Conservation (phyloP, 495 filamentous ascomycete species). For the Achaetomiella virescens region DNA sequence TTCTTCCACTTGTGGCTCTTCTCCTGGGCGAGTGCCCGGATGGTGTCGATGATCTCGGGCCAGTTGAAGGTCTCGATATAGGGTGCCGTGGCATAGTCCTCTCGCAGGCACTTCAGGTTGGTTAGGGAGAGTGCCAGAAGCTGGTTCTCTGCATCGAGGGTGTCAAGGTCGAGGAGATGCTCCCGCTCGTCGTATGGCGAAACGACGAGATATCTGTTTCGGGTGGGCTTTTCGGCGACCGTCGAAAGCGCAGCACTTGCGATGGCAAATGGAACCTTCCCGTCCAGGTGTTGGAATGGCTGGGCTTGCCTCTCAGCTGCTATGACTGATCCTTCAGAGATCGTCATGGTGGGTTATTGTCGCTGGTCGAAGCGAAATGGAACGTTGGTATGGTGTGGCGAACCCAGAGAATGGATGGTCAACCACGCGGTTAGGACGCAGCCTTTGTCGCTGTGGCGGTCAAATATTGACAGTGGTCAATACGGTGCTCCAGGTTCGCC, state of each 20-base stretch:
- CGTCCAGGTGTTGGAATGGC: neutral
- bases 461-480: neutral
- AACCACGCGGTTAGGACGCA: too few species aligned
- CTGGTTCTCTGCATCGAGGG: slow-evolving; percentile 55
- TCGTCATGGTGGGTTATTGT: slow-evolving; percentile 12
- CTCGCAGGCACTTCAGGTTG: slow-evolving; percentile 50
- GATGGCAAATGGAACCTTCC: slow-evolving; percentile 6
- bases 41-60: slow-evolving; percentile 50
- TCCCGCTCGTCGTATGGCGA: slow-evolving; percentile 65
- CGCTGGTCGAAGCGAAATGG: neutral
- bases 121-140: slow-evolving; percentile 68
- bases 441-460: neutral
- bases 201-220: slow-evolving; percentile 47
- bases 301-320: slow-evolving; percentile 7
- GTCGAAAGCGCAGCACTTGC: slow-evolving; percentile 5
- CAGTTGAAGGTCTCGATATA: slow-evolving; percentile 78
- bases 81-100: slow-evolving; percentile 69
- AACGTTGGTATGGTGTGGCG: neutral
- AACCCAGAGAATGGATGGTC: neutral
- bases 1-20: slow-evolving; percentile 54
- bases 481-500: neutral
- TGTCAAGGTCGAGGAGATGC: slow-evolving; percentile 66
- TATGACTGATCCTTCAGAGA: slow-evolving; percentile 12
- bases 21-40: slow-evolving; percentile 42
- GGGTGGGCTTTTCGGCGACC: neutral